Evolutionary conservation across 2,329 filamentous ascomycete genomes (phyloP), one percentile per base, ranked within the genome.

Genomic region (Apiospora koreana): DNA sequence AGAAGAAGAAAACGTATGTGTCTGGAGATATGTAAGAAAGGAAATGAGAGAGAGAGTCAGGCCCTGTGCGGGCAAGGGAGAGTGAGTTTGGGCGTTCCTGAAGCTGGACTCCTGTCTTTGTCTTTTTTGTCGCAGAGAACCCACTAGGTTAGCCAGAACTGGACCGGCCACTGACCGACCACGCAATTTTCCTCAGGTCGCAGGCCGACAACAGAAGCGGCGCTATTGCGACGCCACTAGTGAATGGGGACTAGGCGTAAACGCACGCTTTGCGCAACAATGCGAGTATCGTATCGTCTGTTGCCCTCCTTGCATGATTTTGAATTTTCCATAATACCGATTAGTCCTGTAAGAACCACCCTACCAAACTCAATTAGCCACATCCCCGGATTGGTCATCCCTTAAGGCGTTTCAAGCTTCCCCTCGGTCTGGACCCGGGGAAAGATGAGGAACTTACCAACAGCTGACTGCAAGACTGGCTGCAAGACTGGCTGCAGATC

Each of bases 341-440:
- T 10, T 25, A 31, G 48, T 18, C 48, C 25, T 28, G 18, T n/a
- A 62, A 62, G 28, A 38, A 38, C 21, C 54, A 38, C 54, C 54
- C 54, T 62, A 62, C 54, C 54, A 62, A 62, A 62, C 54, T 62
- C 54, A 62, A 62, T 62, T 62, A 62, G 54, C 54, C 31, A 31
- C 18, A 38, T 62, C 54, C 54, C 31, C 21, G 54, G 18, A 62
- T 5, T 38, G 28, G 31, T 23, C 31, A 5, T 62, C 21, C 9
- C 54, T 35, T 38, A 21, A 58, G 28, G 21, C 31, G 31, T 62
- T 62, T 38, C 54, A 38, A 38, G 6, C 31, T 31, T n/a, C 31
- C 31, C 18, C 28, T 38, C 31, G 28, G 54, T 38, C 54, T 38
- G 54, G 54, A 31, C 12, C 31, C 35, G 8, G 31, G 54, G 54